Percentiles rank a stretch among this genome's conserved stretches.
Evolutionary conservation across 805 yeast genomes (phyloP).

Genomic region (Yarrowia sp.): DNA sequence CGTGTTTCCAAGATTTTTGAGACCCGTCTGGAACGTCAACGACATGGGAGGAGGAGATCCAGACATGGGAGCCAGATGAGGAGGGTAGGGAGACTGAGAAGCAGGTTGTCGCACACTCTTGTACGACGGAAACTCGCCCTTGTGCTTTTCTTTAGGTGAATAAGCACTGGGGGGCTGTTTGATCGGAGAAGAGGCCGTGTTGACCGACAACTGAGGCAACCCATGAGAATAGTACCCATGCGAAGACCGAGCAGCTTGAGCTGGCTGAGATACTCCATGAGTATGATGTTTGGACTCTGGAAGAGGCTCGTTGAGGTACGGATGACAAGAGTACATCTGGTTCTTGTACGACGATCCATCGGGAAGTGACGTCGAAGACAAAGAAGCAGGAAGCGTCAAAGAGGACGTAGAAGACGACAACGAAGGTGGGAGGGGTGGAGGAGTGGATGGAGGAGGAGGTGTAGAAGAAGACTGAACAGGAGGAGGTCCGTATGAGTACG

Average conservation of each 20-base stretch:
- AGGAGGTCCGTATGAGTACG: neutral
- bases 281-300: conserved; percentile 22
- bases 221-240: conserved; percentile 19
- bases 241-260: conserved; percentile 15
- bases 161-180: conserved; percentile 24
- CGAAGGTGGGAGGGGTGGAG: neutral
- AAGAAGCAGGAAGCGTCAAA: neutral
- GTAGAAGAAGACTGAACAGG: neutral
- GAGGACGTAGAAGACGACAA: neutral
- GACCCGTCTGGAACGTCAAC: conserved; percentile 59
- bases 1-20: conserved; percentile 80
- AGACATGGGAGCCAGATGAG: conserved; percentile 17
- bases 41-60: conserved; percentile 20
- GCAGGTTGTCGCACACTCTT: neutral
- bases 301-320: conserved; percentile 17
- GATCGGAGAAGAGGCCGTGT: conserved; percentile 13
- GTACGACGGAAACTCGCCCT: conserved; percentile 12
- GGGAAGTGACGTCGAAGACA: neutral
- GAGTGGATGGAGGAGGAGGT: neutral
- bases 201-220: conserved; percentile 20
- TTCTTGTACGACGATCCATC: conserved; percentile 8
- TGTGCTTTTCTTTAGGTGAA: conserved; percentile 2
- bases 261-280: conserved; percentile 18
- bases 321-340: conserved; percentile 17
- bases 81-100: conserved; percentile 17